phyloP scores from a whole-genome alignment of 306 rosid species.

The Trifolium repens region DNA sequence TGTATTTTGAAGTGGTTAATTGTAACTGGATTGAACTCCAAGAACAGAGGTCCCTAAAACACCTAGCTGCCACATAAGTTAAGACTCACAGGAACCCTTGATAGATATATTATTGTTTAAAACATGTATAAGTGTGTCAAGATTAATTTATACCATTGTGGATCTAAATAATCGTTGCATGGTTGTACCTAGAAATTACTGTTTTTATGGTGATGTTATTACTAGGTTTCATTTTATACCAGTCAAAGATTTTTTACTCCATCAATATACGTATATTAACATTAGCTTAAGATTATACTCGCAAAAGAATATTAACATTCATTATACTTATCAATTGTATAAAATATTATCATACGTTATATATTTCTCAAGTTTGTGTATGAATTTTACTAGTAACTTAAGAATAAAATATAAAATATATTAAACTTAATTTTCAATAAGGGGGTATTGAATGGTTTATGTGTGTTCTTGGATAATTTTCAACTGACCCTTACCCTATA shows the following conservation, averaged over 20 bases:
- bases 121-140: neutral
- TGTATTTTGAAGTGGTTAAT: conserved; percentile 22
- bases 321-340: neutral
- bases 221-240: neutral
- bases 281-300: neutral
- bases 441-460: neutral
- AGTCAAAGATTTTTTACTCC: neutral
- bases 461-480: neutral
- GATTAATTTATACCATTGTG: neutral
- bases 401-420: neutral
- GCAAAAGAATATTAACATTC: neutral
- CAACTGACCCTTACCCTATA: neutral
- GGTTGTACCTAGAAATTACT: neutral
- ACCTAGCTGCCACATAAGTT: conserved; percentile 16
- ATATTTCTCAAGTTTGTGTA: neutral
- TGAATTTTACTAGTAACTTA: neutral
- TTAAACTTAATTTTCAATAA: neutral
- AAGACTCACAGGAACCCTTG: conserved; percentile 10
- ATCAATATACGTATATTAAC: neutral
- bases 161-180: neutral
- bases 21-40: conserved; percentile 5
- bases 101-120: conserved; percentile 8
- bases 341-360: too few species aligned
- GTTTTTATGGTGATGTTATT: neutral
- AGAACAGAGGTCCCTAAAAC: conserved; percentile 5